Base-by-base conservation (phyloP, 805 yeast species). In the Danielozyma ontarioensis region DNA sequence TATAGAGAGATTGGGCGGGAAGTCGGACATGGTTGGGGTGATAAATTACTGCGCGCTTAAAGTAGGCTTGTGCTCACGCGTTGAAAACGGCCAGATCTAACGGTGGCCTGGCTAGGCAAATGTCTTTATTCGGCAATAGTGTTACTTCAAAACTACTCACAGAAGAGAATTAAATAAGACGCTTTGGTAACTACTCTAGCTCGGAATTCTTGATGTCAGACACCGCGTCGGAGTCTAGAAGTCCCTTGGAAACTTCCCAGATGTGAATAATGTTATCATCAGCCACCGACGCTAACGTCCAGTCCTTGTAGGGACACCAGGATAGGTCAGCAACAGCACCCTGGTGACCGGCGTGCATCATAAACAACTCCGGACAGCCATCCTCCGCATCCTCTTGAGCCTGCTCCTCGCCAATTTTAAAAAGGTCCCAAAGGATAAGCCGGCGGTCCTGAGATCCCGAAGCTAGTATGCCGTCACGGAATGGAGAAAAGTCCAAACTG, bases 341-440 rank as follows among this genome's bases (percentile, higher is more conserved):
- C 13, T 88, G 80, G 51, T 87, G 95, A 14, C 96, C 96, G 25
- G 94, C 95, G 53, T 87, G 96, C 80, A 87, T 83, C 88, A 86
- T 83, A 46, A 86, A 65, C 23, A 87, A 59, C 55, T 87, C 96
- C 4, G 95, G 90, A 17, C 83, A 83, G 25, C 95, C 96, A 49
- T 87, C 96, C 43, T 83, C 95, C 19, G 87, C 83, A 51, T 87
- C 96, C 45, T 86, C 96, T 44, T 78, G 88, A 11, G 70, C 71
- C 55, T 85, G 95, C 50, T 86, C 95, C 41, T 79, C 83, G 3
- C 96, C 96, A 24, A 87, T 80, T 45, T 75, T 78, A 29, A 68
- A 63, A 36, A 86, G 62, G 52, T 87, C 95, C 96, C 96, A 86
- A 4, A 87, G 45, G 23, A 85, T 78, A 12, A 84, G 74, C 37